Conservation (phyloP, 306 rosid species). For the Glycyrrhiza uralensis region DNA sequence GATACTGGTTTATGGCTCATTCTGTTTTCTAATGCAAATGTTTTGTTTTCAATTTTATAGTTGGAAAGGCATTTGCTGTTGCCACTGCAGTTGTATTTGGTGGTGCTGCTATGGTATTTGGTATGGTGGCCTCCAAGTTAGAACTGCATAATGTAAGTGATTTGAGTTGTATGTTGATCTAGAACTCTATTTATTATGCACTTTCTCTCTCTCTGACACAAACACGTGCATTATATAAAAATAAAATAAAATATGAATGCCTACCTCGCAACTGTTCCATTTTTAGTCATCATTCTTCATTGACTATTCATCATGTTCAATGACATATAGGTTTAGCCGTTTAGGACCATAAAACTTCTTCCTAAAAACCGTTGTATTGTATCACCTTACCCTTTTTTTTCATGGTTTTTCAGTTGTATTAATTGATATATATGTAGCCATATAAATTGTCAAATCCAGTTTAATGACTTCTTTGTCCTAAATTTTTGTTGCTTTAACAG, state of each 20-base stretch:
- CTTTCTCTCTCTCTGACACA: neutral
- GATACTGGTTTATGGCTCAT: too few relatives aligned
- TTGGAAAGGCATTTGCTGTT: conserved; percentile 75
- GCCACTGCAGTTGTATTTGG: conserved; percentile 82
- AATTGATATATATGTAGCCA: neutral
- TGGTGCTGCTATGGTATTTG: conserved; percentile 62
- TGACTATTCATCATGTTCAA: conserved; percentile 11
- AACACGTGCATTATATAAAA: neutral
- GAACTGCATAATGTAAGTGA: conserved; percentile 61
- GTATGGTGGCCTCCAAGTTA: conserved; percentile 60
- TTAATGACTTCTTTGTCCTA: conserved; percentile 7
- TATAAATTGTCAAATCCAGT: conserved; percentile 1
- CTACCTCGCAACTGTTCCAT: neutral
- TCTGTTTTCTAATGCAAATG: conserved; percentile 16
- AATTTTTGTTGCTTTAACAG: conserved; percentile 43
- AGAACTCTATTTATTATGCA: neutral
- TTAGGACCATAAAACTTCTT: neutral
- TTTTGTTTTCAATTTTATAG: conserved; percentile 41
- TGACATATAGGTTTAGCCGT: too few relatives aligned
- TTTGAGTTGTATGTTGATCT: conserved; percentile 8
- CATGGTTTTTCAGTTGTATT: conserved; percentile 7
- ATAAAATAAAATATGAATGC: neutral
- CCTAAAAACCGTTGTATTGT: neutral
- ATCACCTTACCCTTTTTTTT: neutral
- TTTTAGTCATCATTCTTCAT: neutral